These are phyloP conservation scores for Nothophaeocryptopus gaeumannii DNA, from an alignment of 2,329 filamentous ascomycete genomes.

Conservation along the genomic window DNA sequence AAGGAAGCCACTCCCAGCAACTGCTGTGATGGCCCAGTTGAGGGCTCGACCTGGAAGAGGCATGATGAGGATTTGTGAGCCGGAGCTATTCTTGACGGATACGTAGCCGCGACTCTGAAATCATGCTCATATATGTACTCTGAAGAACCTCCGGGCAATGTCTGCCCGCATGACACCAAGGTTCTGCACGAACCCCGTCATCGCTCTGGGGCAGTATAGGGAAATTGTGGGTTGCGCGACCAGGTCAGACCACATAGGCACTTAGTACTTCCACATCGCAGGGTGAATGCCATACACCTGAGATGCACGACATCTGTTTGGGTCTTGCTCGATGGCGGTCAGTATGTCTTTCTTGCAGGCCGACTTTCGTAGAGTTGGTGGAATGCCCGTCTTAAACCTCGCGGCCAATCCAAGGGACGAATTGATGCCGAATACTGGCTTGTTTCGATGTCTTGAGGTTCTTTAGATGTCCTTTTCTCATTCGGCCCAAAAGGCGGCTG, in stretches of 20 bases:
- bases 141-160: too few relatives aligned
- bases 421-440: background rate
- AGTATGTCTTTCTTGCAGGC: too few relatives aligned
- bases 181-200: background rate
- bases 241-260: slow-evolving; percentile 1
- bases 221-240: slow-evolving; percentile 1
- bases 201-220: background rate
- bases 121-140: too few relatives aligned
- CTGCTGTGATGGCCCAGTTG: slow-evolving; percentile 20
- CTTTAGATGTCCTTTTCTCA: background rate
- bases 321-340: background rate
- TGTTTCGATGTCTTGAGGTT: background rate
- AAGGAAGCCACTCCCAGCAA: slow-evolving; percentile 18
- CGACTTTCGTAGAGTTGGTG: too few relatives aligned
- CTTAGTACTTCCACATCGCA: background rate
- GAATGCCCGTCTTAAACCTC: background rate
- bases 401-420: background rate
- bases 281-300: background rate
- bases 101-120: too few relatives aligned
- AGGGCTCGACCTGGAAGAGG: slow-evolving; percentile 15
- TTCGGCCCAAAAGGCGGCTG: background rate
- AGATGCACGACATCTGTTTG: background rate
- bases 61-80: background rate
- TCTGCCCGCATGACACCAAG: too few relatives aligned
- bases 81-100: too few relatives aligned